These are phyloP conservation scores for Lentinula sp. DNA, from an alignment of 768 basidiomycete genomes.

Conservation along the genomic window DNA sequence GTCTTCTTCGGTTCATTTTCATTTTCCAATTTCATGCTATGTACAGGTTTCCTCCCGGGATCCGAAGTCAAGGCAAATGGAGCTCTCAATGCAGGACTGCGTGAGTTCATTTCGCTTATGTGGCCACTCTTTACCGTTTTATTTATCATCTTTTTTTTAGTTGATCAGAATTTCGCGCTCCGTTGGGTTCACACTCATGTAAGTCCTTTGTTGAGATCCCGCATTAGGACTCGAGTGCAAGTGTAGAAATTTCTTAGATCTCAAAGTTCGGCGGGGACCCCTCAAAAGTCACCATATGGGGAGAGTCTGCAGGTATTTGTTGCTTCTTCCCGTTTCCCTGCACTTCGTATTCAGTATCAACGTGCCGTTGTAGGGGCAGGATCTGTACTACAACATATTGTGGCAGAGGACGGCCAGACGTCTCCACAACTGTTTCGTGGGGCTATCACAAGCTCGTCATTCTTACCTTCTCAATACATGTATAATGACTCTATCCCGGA, in stretches of 20 bases:
- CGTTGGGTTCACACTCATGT: slow-evolving; percentile 29
- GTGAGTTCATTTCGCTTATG: slow-evolving; percentile 13
- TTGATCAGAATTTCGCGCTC: slow-evolving; percentile 28
- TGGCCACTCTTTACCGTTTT: background rate
- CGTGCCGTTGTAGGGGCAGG: slow-evolving; percentile 17
- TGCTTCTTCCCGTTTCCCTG: background rate
- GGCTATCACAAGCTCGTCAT: slow-evolving; percentile 27
- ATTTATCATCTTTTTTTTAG: slow-evolving; percentile 8
- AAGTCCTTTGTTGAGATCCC: background rate
- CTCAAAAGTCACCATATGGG: slow-evolving; percentile 27
- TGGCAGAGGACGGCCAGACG: slow-evolving; percentile 25
- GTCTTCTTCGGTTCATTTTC: background rate
- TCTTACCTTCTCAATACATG: slow-evolving; percentile 25
- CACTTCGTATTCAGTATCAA: background rate
- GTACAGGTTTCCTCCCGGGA: slow-evolving; percentile 23
- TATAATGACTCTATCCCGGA: slow-evolving; percentile 24
- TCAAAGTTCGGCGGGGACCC: slow-evolving; percentile 27
- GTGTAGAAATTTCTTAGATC: slow-evolving; percentile 17
- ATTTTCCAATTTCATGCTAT: background rate
- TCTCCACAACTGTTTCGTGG: slow-evolving; percentile 23
- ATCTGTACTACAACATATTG: slow-evolving; percentile 25
- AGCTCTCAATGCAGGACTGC: slow-evolving; percentile 25
- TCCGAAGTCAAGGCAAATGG: slow-evolving; percentile 22
- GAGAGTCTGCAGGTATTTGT: slow-evolving; percentile 21
- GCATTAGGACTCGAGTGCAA: background rate